Evolutionary conservation across 1,284 basidiomycete genomes (phyloP).

Genomic region (Phellinidium pouzarii): DNA sequence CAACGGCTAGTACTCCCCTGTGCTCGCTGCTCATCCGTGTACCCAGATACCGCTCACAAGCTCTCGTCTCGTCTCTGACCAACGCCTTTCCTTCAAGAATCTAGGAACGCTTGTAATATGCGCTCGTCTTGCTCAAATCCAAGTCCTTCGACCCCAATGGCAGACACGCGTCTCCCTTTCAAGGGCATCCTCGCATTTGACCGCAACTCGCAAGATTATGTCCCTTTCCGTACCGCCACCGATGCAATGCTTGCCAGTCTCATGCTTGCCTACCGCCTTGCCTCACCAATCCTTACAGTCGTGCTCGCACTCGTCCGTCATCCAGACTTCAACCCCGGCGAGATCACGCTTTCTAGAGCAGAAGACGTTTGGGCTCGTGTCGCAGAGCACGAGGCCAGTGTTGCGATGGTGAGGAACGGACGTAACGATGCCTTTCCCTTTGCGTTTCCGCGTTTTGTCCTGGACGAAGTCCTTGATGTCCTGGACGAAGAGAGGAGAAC

Average conservation of each 20-base stretch:
- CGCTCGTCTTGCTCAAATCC: background rate
- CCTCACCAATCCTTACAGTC: conserved; percentile 16
- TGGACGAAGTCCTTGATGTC: conserved; percentile 15
- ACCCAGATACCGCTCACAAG: background rate
- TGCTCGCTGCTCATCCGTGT: too few species aligned
- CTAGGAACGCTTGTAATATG: background rate
- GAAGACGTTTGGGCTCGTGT: conserved; percentile 16
- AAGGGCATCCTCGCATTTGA: conserved; percentile 14
- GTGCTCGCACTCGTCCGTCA: conserved; percentile 17
- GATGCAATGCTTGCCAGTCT: conserved; percentile 20
- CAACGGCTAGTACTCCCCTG: too few species aligned
- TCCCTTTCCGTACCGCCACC: conserved; percentile 15
- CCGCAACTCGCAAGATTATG: conserved; percentile 15
- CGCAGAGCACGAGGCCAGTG: conserved; percentile 5
- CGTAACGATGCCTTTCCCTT: background rate
- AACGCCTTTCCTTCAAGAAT: background rate
- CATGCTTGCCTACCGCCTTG: conserved; percentile 18
- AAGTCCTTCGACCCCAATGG: background rate
- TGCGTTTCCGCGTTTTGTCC: conserved; percentile 10
- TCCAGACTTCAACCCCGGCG: conserved; percentile 16
- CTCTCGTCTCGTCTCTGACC: background rate
- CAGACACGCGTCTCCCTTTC: conserved; percentile 17
- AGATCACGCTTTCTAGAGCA: conserved; percentile 15
- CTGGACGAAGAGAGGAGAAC: conserved; percentile 11
- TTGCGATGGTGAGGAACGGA: background rate